A percentile compares a stretch with the other conserved stretches of the same genome.
phyloP scores from a whole-genome alignment of 306 rosid genomes.

The Delonix regia region DNA sequence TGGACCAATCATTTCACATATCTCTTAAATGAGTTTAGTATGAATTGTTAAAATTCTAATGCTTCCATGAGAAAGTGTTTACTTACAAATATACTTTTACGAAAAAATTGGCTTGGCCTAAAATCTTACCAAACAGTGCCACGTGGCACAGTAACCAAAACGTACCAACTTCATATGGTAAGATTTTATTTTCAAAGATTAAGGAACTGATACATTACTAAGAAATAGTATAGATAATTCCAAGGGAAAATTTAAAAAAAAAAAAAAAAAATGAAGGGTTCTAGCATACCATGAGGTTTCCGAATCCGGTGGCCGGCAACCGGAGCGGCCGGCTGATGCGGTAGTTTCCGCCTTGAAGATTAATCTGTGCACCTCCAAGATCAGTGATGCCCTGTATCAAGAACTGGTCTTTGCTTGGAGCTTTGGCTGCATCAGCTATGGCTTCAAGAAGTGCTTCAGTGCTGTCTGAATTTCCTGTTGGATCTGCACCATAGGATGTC shows the following conservation, averaged over 20 bases:
- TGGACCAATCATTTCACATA: conserved; percentile 35
- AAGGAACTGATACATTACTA: not conserved
- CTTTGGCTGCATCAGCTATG: conserved; percentile 61
- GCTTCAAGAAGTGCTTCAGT: conserved; percentile 67
- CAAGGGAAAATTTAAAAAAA: too few species aligned
- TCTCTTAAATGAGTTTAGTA: too few species aligned
- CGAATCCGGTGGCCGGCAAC: conserved; percentile 62
- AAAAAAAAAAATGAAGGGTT: too few species aligned
- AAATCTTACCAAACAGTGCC: conserved; percentile 24
- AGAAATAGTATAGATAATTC: too few species aligned
- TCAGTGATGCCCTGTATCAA: conserved; percentile 62
- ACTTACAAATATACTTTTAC: too few species aligned
- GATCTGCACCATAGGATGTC: conserved; percentile 86
- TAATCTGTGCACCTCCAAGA: conserved; percentile 75
- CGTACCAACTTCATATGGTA: not conserved
- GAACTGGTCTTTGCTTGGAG: not conserved
- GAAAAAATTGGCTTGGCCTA: not conserved
- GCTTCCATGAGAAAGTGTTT: too few species aligned
- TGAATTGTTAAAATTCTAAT: too few species aligned
- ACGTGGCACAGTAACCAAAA: conserved; percentile 32
- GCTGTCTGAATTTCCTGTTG: conserved; percentile 77
- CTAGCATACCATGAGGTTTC: conserved; percentile 74
- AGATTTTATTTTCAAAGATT: conserved; percentile 21
- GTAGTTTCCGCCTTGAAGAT: conserved; percentile 85
- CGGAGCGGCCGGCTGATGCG: conserved; percentile 59